Evolutionary conservation across 2,329 filamentous ascomycete genomes (phyloP), one percentile per base, ranked within the genome.

Genomic region (Blastomyces silverae): DNA sequence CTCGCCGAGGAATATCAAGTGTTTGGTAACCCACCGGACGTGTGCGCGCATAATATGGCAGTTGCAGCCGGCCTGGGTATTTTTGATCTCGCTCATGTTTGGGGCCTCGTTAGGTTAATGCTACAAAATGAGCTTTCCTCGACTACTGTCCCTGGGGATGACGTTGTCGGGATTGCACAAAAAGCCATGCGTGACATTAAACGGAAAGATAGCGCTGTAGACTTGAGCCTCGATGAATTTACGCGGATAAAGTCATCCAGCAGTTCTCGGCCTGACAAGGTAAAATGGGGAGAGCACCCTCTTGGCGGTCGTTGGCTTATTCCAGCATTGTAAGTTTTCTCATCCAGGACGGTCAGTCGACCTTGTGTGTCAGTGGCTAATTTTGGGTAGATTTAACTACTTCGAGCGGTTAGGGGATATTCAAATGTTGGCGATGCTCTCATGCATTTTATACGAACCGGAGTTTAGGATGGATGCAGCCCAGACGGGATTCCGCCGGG

Each of bases 1-100:
- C 83, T 97, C 67, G 94, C 92, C 1, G 80, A 86, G 65, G 85
- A 89, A 69, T 99, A 97, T 76, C 84, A 84, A 31, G 89, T 97
- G 17, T 92, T 94, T 73, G 92, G 92, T 3, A 87, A 92, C 66
- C 89, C 89, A 0, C 84, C 87, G n/a, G 84, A 89, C 48, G 86
- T 96, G 3, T 97, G 93, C 75, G 82, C 85, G 56, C 89, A 95
- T 71, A 99, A 99, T 74, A 90, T 92, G 10, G 78, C 79, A 1
- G 86, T 95, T 57, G 92, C 93, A 10, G 83, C 86, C 69, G 87
- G 85, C 67, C 83, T 89, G 69, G 90, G 88, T 4, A 84, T 86
- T 67, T 75, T 81, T 17, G 90, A 96, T 68, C 77, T 95, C 39
- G 88, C 89, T 34, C 86, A 91, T 69, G 85, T 96, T 7, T 99